These are phyloP conservation scores for Eucalyptus paniculata DNA, from an alignment of 345 rosid species.

Conservation along the genomic window DNA sequence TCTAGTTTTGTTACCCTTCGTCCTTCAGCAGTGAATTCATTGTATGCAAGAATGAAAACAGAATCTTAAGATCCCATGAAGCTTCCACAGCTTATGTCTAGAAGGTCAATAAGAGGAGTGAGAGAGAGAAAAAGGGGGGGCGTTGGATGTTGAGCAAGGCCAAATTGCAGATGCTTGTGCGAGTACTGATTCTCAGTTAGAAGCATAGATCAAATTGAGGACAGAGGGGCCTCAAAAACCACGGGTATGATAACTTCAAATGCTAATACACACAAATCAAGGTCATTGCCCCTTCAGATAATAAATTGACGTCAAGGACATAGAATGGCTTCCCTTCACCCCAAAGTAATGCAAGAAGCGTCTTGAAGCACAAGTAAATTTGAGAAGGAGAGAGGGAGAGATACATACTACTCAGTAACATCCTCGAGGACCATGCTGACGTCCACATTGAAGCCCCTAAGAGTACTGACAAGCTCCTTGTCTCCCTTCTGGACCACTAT, in stretches of 20 bases:
- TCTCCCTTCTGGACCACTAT: not conserved
- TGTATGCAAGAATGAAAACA: constrained; percentile 5
- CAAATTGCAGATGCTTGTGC: not conserved
- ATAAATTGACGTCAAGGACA: not conserved
- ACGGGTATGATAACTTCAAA: not conserved
- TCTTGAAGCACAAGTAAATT: not conserved
- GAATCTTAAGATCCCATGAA: not conserved
- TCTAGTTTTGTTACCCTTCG: constrained; percentile 86
- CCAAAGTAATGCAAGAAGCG: not conserved
- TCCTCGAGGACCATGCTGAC: constrained; percentile 8
- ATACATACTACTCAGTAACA: not conserved
- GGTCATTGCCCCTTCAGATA: not conserved
- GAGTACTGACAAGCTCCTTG: constrained; percentile 5
- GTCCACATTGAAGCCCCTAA: constrained; percentile 2
- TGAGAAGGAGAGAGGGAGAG: not conserved
- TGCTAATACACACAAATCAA: not conserved
- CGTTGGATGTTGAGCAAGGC: no score
- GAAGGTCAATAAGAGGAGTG: not conserved
- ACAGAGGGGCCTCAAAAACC: not conserved
- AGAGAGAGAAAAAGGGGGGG: no score
- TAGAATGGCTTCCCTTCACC: not conserved
- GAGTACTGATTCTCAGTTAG: not conserved
- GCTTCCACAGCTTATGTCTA: not conserved
- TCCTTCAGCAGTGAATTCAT: constrained; percentile 89
- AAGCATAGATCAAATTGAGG: not conserved